Evolutionary conservation across 2,329 filamentous ascomycete species (phyloP), one percentile per base, ranked within the genome.

Genomic region (Calcarisporium arbuscula): DNA sequence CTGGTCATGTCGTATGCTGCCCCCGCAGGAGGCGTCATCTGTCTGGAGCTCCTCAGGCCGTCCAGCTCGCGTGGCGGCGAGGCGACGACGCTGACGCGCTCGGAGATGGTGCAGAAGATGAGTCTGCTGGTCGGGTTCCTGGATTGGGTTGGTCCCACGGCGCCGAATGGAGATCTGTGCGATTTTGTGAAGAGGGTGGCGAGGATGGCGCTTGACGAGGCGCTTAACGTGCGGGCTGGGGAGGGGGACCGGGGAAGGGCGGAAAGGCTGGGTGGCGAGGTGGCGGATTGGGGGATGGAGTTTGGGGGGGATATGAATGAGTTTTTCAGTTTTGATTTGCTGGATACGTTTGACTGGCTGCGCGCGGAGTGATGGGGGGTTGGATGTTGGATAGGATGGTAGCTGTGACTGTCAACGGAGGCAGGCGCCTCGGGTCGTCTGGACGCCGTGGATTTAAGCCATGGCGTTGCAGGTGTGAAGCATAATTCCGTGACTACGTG

Each of bases 1-100:
- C 50, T 68, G 19, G 63, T 70, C n/a, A 68, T 72, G 60, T 60
- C 60, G 8, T 70, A 62, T 41, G 68, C 62, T 2, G 65, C 68
- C 0, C 67, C 68, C 0, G 63, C 60, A 1, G 62, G 61, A 4
- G 68, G 67, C 0, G 64, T 72, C 12, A 52, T 72, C 6, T 71
- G 67, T 43, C 57, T 67, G 19, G 68, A 71, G 36, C 57, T 73
- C 3, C 54, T 72, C 0, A 15, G 17, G 17, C 27, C n/a, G 11
- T 9, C 27, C 9, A 8, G 11, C 8, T 18, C 28, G 6, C 14
- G 28, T 18, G 11, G 18, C 28, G 18, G 14, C 9, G 62, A 60
- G 23, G 62, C 65, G 6, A 58, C 45, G 9, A 42, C 45, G 8
- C 50, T 68, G 16, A 64, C 60, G 3, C 58, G 65, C 2, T 70